phyloP scores from a whole-genome alignment of 768 basidiomycete genomes.

The Auriscalpium orientale region DNA sequence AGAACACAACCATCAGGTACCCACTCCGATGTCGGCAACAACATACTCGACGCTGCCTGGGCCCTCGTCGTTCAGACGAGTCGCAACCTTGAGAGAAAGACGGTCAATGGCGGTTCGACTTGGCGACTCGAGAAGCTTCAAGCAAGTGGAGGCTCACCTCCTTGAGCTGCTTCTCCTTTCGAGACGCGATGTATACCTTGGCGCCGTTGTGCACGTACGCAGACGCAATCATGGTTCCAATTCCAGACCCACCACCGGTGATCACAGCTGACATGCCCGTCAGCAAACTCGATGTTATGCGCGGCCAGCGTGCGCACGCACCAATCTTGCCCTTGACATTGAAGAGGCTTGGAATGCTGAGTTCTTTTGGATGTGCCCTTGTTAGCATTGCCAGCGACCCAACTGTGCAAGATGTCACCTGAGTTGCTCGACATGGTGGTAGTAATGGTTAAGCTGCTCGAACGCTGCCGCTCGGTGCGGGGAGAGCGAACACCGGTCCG shows the following conservation, averaged over 20 bases:
- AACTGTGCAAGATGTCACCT: too few species aligned
- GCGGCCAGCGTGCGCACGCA: not conserved
- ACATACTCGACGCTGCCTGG: constrained; percentile 65
- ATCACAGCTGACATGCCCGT: constrained; percentile 46
- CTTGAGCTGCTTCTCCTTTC: constrained; percentile 73
- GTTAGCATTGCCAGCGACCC: too few species aligned
- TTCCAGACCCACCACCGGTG: constrained; percentile 78
- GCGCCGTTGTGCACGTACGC: constrained; percentile 82
- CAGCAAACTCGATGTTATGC: not conserved
- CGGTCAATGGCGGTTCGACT: constrained; percentile 28
- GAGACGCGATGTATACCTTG: constrained; percentile 82
- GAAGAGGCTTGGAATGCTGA: constrained; percentile 11
- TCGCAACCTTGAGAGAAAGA: constrained; percentile 22
- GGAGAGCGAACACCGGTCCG: too few species aligned
- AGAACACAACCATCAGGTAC: constrained; percentile 21
- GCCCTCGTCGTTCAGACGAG: constrained; percentile 51
- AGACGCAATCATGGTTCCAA: constrained; percentile 79
- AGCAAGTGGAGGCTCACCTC: constrained; percentile 34
- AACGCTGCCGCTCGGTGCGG: too few species aligned
- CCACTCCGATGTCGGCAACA: constrained; percentile 63
- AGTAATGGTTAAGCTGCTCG: too few species aligned
- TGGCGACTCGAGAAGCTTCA: not conserved
- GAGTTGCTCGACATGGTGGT: too few species aligned
- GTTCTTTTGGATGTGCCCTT: not conserved
- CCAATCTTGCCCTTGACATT: constrained; percentile 15